These are phyloP conservation scores for Candida tibetensis DNA, from an alignment of 805 yeast genomes.

Conservation along the genomic window DNA sequence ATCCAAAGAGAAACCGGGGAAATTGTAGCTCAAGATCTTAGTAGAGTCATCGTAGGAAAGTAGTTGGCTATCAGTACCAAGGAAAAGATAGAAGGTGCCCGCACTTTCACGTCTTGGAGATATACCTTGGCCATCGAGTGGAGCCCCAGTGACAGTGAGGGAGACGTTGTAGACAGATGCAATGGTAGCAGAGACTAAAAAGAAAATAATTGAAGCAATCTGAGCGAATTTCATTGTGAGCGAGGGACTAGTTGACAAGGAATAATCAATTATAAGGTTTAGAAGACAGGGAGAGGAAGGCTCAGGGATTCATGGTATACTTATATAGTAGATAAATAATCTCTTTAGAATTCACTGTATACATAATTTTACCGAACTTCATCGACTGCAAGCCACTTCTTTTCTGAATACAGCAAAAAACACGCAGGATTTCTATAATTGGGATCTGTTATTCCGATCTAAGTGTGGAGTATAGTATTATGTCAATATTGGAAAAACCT, in stretches of 20 bases:
- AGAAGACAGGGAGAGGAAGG: too few species aligned
- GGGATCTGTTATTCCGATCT: too few species aligned
- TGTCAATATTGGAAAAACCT: too few species aligned
- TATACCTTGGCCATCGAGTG: constrained; percentile 7
- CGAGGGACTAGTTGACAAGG: not conserved
- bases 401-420: too few species aligned
- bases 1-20: not conserved
- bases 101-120: constrained; percentile 41
- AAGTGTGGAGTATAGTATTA: too few species aligned
- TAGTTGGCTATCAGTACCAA: constrained; percentile 19
- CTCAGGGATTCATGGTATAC: too few species aligned
- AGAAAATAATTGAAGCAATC: constrained; percentile 6
- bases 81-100: constrained; percentile 39
- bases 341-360: too few species aligned
- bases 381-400: too few species aligned
- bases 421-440: too few species aligned
- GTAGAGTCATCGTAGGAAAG: constrained; percentile 18
- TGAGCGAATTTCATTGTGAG: constrained; percentile 6
- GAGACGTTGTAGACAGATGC: constrained; percentile 3
- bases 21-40: not conserved
- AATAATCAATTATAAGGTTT: too few species aligned
- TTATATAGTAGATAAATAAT: too few species aligned
- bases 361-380: too few species aligned
- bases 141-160: constrained; percentile 1
- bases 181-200: constrained; percentile 5